Evolutionary conservation across 2,329 filamentous ascomycete genomes (phyloP).

Genomic region (Claviceps sp.): DNA sequence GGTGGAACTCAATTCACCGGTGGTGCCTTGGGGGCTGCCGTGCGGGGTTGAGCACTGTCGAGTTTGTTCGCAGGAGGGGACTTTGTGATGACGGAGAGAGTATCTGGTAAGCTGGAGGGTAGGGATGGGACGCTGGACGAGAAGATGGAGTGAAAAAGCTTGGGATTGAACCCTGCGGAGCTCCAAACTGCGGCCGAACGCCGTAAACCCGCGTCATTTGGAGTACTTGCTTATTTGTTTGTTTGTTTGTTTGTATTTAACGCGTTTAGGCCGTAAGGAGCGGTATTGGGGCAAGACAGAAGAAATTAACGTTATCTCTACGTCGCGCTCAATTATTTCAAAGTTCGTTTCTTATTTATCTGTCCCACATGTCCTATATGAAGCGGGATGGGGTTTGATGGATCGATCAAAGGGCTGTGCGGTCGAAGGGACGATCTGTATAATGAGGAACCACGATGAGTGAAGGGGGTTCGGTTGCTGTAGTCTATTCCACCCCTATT

Average conservation of each 20-base stretch:
- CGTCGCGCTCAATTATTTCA: background rate
- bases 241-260: too few species aligned
- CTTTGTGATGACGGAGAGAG: background rate
- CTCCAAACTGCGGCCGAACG: too few species aligned
- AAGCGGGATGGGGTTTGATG: background rate
- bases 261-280: too few species aligned
- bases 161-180: background rate
- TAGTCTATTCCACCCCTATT: background rate
- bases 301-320: too few species aligned
- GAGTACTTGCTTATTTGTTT: too few species aligned
- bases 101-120: background rate
- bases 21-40: constrained; percentile 59
- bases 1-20: constrained; percentile 72
- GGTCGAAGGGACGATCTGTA: background rate
- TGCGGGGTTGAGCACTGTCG: constrained; percentile 35
- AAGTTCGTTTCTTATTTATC: background rate
- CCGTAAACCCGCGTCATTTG: too few species aligned
- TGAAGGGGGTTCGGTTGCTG: background rate
- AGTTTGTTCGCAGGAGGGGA: too few species aligned
- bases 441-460: background rate
- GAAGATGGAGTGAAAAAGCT: background rate
- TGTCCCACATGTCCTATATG: constrained; percentile 1
- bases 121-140: too few species aligned
- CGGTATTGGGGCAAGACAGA: too few species aligned
- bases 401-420: background rate